Conservation (phyloP, 306 rosid genomes). For the Delonix regia region DNA sequence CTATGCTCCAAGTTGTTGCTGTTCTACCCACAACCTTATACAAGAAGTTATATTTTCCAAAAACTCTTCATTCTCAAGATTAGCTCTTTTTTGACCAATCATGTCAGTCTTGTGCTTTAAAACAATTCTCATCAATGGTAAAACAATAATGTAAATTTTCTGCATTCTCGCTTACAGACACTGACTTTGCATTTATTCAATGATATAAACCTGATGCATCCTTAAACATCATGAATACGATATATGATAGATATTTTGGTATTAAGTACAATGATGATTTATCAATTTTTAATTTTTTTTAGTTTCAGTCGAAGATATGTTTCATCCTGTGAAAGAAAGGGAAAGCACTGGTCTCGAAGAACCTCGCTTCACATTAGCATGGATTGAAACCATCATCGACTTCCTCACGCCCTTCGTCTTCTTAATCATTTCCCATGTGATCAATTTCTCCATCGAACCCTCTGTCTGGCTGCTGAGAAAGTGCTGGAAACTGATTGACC, state of each 20-base stretch:
- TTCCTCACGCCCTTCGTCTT: background rate
- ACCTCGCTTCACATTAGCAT: background rate
- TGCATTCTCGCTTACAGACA: background rate
- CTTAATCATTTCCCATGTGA: background rate
- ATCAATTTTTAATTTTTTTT: too few species aligned
- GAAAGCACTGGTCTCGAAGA: background rate
- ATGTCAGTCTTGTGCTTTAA: background rate
- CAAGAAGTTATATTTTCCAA: background rate
- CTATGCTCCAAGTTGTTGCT: background rate
- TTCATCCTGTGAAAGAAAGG: background rate
- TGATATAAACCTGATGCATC: too few species aligned
- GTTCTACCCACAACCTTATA: slow-evolving; percentile 20
- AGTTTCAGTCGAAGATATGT: background rate
- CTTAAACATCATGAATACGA: too few species aligned
- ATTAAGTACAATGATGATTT: too few species aligned
- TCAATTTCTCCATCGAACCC: background rate
- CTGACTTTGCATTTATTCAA: too few species aligned
- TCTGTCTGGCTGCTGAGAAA: background rate
- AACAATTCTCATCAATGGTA: background rate
- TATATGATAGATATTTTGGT: too few species aligned
- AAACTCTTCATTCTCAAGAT: slow-evolving; percentile 34
- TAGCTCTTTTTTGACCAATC: slow-evolving; percentile 41
- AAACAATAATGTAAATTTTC: background rate
- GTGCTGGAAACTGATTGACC: background rate
- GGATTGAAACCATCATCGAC: background rate